Base-by-base conservation (phyloP, 257 asterid genomes). In the Ajuga chamaepitys region DNA sequence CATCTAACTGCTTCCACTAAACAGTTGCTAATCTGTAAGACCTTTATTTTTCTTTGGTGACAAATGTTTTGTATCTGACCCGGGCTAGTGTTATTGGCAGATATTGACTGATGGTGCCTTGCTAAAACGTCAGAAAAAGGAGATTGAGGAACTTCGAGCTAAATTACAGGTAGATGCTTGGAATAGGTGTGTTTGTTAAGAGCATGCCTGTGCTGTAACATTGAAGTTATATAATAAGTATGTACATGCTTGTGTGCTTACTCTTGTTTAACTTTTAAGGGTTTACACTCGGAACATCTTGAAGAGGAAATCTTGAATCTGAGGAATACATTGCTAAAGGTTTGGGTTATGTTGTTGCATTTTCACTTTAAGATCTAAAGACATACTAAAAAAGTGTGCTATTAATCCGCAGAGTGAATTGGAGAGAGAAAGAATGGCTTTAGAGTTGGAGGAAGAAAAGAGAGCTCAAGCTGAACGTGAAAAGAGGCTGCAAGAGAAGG, bases 401-500 rank as follows among this genome's bases (percentile, higher is more conserved):
- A 52, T 57, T 52, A 30, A 21, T 73, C 26, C 24, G 48, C 68
- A 93, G 99, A 87, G 89, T 79, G 99, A 93, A 74, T 72, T 87
- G 81, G 98, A 93, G 83, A 85, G 98, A 72, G 98, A 93, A 81
- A 83, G 96, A 78, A 93, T 93, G 72, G 93, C 98, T 63, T 74
- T 89, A 76, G 95, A 85, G 85, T 80, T 89, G 72, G 99, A 93
- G 83, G 99, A 84, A 78, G 97, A 89, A 78, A 93, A 88, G 85
- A 84, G 89, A 86, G 95, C 91, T 70, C 97, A 89, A 74, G 97
- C 95, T 70, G 97, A 93, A 80, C 66, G 86, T 58, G 98, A 93
- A 64, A 87, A 71, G 83, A 84, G 82, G 85, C 70, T 93, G 83
- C 86, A 80, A 82, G 96, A 82, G 81, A 97, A 93, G 75, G 99